phyloP scores from a whole-genome alignment of 768 basidiomycete species.

The Tylopilus vinaceipallidus region DNA sequence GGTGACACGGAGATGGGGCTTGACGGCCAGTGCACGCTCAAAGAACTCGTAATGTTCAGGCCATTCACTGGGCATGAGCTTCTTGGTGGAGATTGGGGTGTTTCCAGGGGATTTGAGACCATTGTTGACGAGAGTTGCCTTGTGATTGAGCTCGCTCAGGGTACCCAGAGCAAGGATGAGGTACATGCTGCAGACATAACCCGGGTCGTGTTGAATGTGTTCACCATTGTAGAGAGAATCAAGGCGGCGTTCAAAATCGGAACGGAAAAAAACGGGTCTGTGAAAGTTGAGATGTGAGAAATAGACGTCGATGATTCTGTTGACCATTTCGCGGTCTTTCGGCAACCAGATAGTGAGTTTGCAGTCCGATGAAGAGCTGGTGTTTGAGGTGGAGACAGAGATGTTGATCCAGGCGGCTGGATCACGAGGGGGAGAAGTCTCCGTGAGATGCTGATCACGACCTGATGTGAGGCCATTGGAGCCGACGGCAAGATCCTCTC shows the following conservation, averaged over 20 bases:
- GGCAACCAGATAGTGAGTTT: conserved; percentile 62
- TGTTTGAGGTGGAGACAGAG: conserved; percentile 42
- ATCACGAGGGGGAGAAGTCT: conserved; percentile 58
- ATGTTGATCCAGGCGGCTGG: conserved; percentile 58
- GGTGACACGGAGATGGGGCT: conserved; percentile 81
- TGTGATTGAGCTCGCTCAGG: conserved; percentile 77
- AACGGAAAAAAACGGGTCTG: conserved; percentile 70
- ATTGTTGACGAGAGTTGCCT: conserved; percentile 51
- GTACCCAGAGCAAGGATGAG: conserved; percentile 79
- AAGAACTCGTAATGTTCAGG: conserved; percentile 85
- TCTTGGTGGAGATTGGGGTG: conserved; percentile 46
- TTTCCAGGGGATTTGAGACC: conserved; percentile 36
- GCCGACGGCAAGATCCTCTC: conserved; percentile 77
- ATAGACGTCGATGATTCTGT: conserved; percentile 64
- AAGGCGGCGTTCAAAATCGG: conserved; percentile 65
- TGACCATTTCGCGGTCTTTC: conserved; percentile 67
- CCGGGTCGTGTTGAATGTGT: conserved; percentile 61
- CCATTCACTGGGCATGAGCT: conserved; percentile 61
- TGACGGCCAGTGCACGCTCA: conserved; percentile 70
- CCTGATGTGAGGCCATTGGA: conserved; percentile 68
- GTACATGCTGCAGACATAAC: conserved; percentile 76
- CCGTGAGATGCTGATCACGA: conserved; percentile 58
- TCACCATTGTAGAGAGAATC: conserved; percentile 63
- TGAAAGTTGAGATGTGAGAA: conserved; percentile 77
- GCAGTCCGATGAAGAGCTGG: conserved; percentile 24